Conservation (phyloP, 805 yeast genomes). For the Candida sphagnicola region DNA sequence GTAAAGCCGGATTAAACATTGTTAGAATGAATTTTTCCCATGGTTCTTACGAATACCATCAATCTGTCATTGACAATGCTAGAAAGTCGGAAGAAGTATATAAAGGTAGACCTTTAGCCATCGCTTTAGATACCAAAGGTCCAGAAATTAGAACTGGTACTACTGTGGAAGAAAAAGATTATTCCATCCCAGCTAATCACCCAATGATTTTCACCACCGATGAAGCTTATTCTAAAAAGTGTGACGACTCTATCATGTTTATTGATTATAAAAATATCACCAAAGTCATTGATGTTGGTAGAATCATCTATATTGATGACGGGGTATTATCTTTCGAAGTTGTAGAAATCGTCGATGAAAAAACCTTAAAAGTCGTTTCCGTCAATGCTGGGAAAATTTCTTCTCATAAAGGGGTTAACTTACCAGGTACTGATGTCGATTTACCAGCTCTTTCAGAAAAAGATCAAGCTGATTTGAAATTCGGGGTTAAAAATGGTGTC, state of each 20-base stretch:
- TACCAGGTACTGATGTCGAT: conserved; percentile 98
- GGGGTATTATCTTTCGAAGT: conserved; percentile 97
- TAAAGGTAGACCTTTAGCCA: conserved; percentile 95
- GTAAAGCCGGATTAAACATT: conserved; percentile 97
- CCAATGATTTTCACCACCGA: conserved; percentile 94
- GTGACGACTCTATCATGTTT: conserved; percentile 80
- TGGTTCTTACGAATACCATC: conserved; percentile 98
- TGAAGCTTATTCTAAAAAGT: conserved; percentile 64
- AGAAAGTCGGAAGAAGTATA: conserved; percentile 87
- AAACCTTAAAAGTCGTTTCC: conserved; percentile 81
- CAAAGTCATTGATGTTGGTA: conserved; percentile 85
- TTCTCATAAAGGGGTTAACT: conserved; percentile 98
- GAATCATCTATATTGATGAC: conserved; percentile 91
- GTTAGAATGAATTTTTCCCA: conserved; percentile 99
- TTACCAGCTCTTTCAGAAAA: conserved; percentile 97
- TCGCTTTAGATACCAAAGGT: conserved; percentile 98
- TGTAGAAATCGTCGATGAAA: conserved; percentile 70
- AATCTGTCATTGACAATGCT: conserved; percentile 92
- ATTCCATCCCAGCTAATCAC: conserved; percentile 78
- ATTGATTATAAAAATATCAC: conserved; percentile 95
- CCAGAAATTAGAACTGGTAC: conserved; percentile 99
- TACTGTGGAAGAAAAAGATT: conserved; percentile 76
- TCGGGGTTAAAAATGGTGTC: conserved; percentile 96
- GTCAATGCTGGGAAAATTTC: conserved; percentile 93
- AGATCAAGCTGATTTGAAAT: conserved; percentile 86